Evolutionary conservation across 1,139 yeast species (phyloP).

Genomic region (Spencermartinsiella ligniputridi): DNA sequence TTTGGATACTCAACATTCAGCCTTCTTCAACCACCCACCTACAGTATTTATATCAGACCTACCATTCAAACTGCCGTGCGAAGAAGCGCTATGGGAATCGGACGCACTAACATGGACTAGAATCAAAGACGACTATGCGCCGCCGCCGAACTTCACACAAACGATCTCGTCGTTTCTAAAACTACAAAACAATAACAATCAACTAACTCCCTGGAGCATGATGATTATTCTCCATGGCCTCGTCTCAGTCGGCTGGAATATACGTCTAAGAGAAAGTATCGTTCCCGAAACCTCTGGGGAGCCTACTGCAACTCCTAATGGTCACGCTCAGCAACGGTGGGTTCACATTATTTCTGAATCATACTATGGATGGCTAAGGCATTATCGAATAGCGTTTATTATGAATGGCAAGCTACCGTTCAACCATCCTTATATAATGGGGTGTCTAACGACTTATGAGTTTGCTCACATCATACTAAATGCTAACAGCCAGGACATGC

Average conservation of each 20-base stretch:
- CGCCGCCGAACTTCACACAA: slow-evolving; percentile 22
- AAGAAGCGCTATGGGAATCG: slow-evolving; percentile 27
- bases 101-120: slow-evolving; percentile 20
- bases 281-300: slow-evolving; percentile 14
- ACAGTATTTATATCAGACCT: slow-evolving; percentile 26
- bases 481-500: slow-evolving; percentile 18
- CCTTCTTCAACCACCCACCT: slow-evolving; percentile 26
- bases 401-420: slow-evolving; percentile 21
- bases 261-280: slow-evolving; percentile 21
- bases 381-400: slow-evolving; percentile 23
- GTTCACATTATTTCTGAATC: slow-evolving; percentile 22
- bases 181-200: slow-evolving; percentile 18
- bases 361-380: slow-evolving; percentile 24
- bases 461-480: slow-evolving; percentile 25
- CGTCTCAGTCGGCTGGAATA: slow-evolving; percentile 26
- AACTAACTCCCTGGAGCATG: slow-evolving; percentile 28
- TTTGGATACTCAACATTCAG: slow-evolving; percentile 25
- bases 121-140: slow-evolving; percentile 12
- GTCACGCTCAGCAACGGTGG: slow-evolving; percentile 13
- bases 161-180: slow-evolving; percentile 21
- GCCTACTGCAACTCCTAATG: not conserved
- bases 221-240: slow-evolving; percentile 27
- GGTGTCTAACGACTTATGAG: slow-evolving; percentile 26
- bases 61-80: slow-evolving; percentile 24
- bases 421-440: slow-evolving; percentile 26